A percentile compares a stretch with the other conserved stretches of the same genome.
These are phyloP conservation scores for Limnanthes douglasii DNA, from an alignment of 345 rosid species.

Conservation along the genomic window DNA sequence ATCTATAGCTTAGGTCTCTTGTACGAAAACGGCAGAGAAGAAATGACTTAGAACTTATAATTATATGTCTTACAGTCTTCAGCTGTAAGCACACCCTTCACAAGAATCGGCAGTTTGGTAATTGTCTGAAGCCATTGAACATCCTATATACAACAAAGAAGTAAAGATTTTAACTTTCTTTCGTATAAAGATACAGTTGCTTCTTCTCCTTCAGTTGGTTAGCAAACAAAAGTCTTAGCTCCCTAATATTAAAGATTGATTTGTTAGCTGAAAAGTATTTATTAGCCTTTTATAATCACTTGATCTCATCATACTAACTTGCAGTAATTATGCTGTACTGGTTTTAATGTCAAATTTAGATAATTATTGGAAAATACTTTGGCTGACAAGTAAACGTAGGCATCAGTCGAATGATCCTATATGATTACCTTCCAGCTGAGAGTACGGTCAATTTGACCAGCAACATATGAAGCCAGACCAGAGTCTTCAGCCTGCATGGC, in stretches of 20 bases:
- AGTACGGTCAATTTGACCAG: conserved; percentile 75
- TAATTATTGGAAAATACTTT: too few species aligned
- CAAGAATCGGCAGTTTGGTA: conserved; percentile 69
- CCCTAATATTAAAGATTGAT: too few species aligned
- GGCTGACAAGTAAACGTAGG: too few species aligned
- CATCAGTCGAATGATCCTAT: too few species aligned
- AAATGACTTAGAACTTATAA: neutral
- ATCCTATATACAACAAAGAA: conserved; percentile 24
- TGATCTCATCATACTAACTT: too few species aligned
- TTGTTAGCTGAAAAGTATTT: too few species aligned
- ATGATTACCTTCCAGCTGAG: conserved; percentile 99
- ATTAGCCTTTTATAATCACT: too few species aligned
- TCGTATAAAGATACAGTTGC: neutral
- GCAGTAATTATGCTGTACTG: too few species aligned
- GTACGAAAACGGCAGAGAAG: neutral
- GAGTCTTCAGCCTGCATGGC: conserved; percentile 56
- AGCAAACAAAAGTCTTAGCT: too few species aligned
- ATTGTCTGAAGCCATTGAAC: conserved; percentile 82
- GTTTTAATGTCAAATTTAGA: too few species aligned
- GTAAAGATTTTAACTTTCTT: too few species aligned
- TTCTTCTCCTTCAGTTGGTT: too few species aligned
- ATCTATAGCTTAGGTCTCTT: neutral
- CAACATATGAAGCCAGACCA: conserved; percentile 82
- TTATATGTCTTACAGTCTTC: conserved; percentile 47
- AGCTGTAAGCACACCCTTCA: conserved; percentile 80